Evolutionary conservation across 2,329 filamentous ascomycete genomes (phyloP).

Genomic region (Blastomyces gilchristii): DNA sequence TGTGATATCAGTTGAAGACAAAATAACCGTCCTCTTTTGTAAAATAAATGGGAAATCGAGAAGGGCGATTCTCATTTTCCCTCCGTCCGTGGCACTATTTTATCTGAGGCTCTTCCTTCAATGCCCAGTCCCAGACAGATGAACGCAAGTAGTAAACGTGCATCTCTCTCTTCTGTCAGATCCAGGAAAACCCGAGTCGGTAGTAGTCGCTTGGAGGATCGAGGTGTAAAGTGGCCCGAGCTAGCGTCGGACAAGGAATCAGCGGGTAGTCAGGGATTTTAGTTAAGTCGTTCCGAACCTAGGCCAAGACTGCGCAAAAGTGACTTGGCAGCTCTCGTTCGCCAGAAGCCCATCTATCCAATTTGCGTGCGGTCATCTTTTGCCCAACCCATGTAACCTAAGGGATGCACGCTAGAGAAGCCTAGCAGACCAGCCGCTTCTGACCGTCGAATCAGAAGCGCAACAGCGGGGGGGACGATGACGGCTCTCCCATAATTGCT

Average conservation of each 20-base stretch:
- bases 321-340: not conserved
- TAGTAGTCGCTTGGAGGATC: not conserved
- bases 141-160: not conserved
- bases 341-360: not conserved
- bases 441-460: conserved; percentile 1
- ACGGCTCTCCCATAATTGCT: not conserved
- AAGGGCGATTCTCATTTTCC: not conserved
- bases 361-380: too few species aligned
- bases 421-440: not conserved
- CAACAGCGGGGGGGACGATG: not conserved
- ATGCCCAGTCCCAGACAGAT: not conserved
- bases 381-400: conserved; percentile 2
- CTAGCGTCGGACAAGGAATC: conserved; percentile 18
- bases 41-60: not conserved
- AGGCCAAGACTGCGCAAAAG: not conserved
- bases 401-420: conserved; percentile 1
- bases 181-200: not conserved
- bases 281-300: not conserved
- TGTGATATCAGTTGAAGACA: not conserved
- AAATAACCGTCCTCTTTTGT: not conserved
- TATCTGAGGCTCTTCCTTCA: not conserved
- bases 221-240: conserved; percentile 3
- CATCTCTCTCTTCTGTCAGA: not conserved
- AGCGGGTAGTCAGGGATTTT: conserved; percentile 17
- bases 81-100: not conserved